These are phyloP conservation scores for Aspergillus sp. DNA, from an alignment of 2,329 filamentous ascomycete species.

Conservation along the genomic window DNA sequence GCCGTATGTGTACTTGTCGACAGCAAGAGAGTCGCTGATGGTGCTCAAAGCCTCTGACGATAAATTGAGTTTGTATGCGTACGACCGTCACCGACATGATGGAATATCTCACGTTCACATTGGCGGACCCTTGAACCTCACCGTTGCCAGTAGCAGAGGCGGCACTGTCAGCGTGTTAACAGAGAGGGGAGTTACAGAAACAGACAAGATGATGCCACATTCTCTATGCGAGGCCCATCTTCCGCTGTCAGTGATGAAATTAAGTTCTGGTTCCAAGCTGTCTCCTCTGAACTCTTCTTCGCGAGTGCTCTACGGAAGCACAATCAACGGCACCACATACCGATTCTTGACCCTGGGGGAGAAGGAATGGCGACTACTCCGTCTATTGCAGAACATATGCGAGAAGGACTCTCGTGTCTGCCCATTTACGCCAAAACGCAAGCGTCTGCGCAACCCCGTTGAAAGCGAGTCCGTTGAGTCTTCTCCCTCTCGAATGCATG, in stretches of 20 bases:
- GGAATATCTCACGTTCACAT: slow-evolving; percentile 34
- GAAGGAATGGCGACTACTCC: slow-evolving; percentile 61
- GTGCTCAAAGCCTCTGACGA: slow-evolving; percentile 38
- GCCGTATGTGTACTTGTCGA: slow-evolving; percentile 49
- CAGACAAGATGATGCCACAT: slow-evolving; percentile 25
- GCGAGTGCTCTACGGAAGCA: slow-evolving; percentile 56
- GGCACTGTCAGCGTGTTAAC: slow-evolving; percentile 43
- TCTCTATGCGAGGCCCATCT: slow-evolving; percentile 27
- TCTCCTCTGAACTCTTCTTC: slow-evolving; percentile 14
- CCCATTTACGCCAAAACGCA: slow-evolving; percentile 40
- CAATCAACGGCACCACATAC: slow-evolving; percentile 62
- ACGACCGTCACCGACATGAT: slow-evolving; percentile 26
- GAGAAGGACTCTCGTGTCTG: slow-evolving; percentile 43
- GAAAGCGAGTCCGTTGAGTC: slow-evolving; percentile 36
- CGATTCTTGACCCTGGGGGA: slow-evolving; percentile 61
- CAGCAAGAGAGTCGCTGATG: slow-evolving; percentile 47
- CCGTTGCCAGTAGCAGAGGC: slow-evolving; percentile 46
- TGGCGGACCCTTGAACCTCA: slow-evolving; percentile 36
- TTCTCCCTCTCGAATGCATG: slow-evolving; percentile 50
- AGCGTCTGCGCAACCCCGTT: slow-evolving; percentile 18
- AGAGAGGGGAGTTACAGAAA: slow-evolving; percentile 15
- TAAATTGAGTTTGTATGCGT: slow-evolving; percentile 27
- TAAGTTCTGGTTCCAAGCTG: slow-evolving; percentile 14
- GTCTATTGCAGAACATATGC: slow-evolving; percentile 65
- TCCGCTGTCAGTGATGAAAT: slow-evolving; percentile 27